Base-by-base conservation (phyloP, 768 basidiomycete genomes). In the Trichaptum fuscoviolaceum region DNA sequence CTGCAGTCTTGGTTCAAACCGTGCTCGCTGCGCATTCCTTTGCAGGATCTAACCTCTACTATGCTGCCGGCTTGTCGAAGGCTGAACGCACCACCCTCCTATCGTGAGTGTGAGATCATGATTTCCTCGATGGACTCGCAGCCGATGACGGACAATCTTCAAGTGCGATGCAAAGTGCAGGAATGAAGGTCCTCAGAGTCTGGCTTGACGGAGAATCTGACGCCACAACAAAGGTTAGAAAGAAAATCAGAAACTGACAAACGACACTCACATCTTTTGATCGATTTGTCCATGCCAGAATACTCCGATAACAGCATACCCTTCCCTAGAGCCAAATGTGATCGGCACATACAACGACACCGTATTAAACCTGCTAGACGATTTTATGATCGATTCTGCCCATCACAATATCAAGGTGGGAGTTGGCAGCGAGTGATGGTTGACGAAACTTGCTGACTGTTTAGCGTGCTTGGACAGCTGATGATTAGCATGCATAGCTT, bases 351-450 rank as follows among this genome's bases (percentile, higher is more conserved):
- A 79, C 69, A 69, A 80, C 67, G 75, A 76, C 65, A 76, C 76
- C 0, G 73, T 79, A 17, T 70, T 80, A 17, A 70, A 79, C 57
- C 71, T 70, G 18, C 71, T 80, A 23, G 78, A 81, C 69, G 76
- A 76, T 34, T 71, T 81, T 63, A 81, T 81, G 79, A 67, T 79
- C 57, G 77, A 77, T 24, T 76, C 78, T 0, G 70, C 78, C 34
- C 67, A 69, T 1, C 72, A 75, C 61, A 78, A 78, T 64, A 72
- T 76, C 66, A 73, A 74, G 73, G 71, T 75, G 58, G 24, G 65
- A 17, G 23, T 35, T 27, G 59, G 58, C 27, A 20, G 36, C 57
- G 36, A 62, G 6, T 20, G 65, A 57, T 35, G 15, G 25, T 20
- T 4, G 36, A 63, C 36, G 36, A 2, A 25, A 35, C 42, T 52